A percentile compares a stretch with the other conserved stretches of the same genome.
These are phyloP conservation scores for Talaromyces sp. DNA, from an alignment of 2,329 filamentous ascomycete species.

Conservation along the genomic window DNA sequence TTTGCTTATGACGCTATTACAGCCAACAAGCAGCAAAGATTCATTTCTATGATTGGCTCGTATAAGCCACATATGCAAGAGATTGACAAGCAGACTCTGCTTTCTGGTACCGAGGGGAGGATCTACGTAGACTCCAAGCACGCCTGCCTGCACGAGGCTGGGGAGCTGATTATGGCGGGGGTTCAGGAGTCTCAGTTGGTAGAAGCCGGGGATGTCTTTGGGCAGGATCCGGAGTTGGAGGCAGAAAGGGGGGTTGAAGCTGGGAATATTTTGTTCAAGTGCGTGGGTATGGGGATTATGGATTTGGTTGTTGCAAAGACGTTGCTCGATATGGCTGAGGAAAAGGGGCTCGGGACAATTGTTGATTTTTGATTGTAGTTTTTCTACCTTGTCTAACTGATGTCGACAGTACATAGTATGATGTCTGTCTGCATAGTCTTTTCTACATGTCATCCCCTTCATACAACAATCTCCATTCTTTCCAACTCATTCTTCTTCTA, in stretches of 20 bases:
- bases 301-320: conserved; percentile 43
- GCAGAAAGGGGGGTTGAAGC: conserved; percentile 16
- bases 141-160: conserved; percentile 42
- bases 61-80: conserved; percentile 52
- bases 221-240: neutral
- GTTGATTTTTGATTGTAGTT: neutral
- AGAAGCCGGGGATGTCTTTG: conserved; percentile 40
- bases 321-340: conserved; percentile 32
- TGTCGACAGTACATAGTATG: no score
- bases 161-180: conserved; percentile 41
- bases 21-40: conserved; percentile 31
- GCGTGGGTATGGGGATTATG: conserved; percentile 49
- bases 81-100: conserved; percentile 40
- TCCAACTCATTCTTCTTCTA: neutral
- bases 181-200: conserved; percentile 33
- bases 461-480: neutral
- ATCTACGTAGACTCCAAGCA: conserved; percentile 60
- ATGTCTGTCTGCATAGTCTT: no score
- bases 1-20: conserved; percentile 29
- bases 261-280: conserved; percentile 46
- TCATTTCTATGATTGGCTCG: conserved; percentile 50
- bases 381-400: neutral
- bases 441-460: neutral
- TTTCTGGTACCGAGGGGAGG: conserved; percentile 54
- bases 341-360: conserved; percentile 11